These are phyloP conservation scores for Penicillium decumbens DNA, from an alignment of 2,329 filamentous ascomycete species.

Conservation along the genomic window DNA sequence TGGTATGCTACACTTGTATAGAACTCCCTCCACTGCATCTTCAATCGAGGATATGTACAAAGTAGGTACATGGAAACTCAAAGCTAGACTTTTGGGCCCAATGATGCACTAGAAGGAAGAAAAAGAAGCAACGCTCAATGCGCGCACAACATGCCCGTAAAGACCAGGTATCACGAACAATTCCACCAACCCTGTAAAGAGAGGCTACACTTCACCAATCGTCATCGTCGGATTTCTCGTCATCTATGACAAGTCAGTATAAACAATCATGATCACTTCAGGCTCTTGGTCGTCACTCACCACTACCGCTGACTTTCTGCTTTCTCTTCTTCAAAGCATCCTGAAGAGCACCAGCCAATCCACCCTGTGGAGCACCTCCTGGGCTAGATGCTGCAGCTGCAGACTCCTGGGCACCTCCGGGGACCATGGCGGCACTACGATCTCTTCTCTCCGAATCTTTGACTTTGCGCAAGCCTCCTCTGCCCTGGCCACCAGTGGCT, in stretches of 20 bases:
- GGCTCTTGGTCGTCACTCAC: conserved; percentile 55
- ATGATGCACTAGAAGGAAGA: conserved; percentile 6
- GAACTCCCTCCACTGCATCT: conserved; percentile 7
- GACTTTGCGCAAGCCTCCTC: conserved; percentile 45
- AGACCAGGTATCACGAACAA: conserved; percentile 18
- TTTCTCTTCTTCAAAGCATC: conserved; percentile 76
- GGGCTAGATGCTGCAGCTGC: conserved; percentile 52
- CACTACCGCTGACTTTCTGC: conserved; percentile 89
- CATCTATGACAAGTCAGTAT: conserved; percentile 38
- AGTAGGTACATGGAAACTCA: conserved; percentile 5
- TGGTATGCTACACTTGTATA: neutral
- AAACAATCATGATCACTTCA: neutral
- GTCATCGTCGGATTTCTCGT: conserved; percentile 45
- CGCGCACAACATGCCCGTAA: conserved; percentile 15
- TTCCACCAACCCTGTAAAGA: conserved; percentile 4
- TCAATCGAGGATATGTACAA: conserved; percentile 18
- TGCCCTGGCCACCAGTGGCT: conserved; percentile 53
- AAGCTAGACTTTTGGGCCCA: conserved; percentile 15
- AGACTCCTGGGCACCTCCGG: conserved; percentile 55
- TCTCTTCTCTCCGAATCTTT: conserved; percentile 45
- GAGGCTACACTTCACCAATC: conserved; percentile 37
- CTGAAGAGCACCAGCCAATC: conserved; percentile 77
- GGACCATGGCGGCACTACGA: conserved; percentile 43
- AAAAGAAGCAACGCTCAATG: conserved; percentile 9
- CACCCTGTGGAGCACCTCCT: conserved; percentile 51